These are phyloP conservation scores for Lipomyces orientalis DNA, from an alignment of 805 yeast genomes.

Conservation along the genomic window DNA sequence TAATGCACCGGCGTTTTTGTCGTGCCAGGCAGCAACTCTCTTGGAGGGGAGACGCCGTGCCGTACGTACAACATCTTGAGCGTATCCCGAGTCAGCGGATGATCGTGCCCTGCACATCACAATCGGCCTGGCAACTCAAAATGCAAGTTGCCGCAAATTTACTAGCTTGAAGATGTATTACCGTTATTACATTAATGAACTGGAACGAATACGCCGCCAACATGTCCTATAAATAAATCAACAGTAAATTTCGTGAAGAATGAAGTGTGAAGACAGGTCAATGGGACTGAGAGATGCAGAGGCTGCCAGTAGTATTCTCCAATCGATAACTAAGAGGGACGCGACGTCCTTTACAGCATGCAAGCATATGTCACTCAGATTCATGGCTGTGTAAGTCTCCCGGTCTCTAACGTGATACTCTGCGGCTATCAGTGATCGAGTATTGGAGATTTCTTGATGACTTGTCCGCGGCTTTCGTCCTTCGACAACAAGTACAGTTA, in stretches of 20 bases:
- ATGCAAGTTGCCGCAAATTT: neutral
- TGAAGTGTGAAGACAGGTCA: neutral
- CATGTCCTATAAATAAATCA: neutral
- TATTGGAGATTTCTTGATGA: conserved; percentile 5
- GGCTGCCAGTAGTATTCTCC: conserved; percentile 1
- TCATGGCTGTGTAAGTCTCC: neutral
- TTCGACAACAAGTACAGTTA: conserved; percentile 6
- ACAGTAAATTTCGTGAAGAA: conserved; percentile 4
- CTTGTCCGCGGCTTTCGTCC: neutral
- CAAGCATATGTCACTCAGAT: neutral
- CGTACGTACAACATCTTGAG: too few relatives aligned
- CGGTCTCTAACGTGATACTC: neutral
- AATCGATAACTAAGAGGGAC: neutral
- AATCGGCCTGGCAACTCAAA: neutral
- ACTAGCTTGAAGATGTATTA: neutral
- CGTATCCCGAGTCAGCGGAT: neutral
- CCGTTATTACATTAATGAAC: neutral
- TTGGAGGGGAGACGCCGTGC: too few relatives aligned
- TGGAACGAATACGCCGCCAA: neutral
- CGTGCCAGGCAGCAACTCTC: too few relatives aligned
- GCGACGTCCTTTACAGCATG: neutral
- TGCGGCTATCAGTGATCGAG: conserved; percentile 1
- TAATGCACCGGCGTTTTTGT: too few relatives aligned
- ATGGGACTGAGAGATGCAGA: neutral
- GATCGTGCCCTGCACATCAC: neutral